Evolutionary conservation across 1,284 basidiomycete genomes (phyloP), one percentile per base, ranked within the genome.

Genomic region (Megacollybia platyphylla): DNA sequence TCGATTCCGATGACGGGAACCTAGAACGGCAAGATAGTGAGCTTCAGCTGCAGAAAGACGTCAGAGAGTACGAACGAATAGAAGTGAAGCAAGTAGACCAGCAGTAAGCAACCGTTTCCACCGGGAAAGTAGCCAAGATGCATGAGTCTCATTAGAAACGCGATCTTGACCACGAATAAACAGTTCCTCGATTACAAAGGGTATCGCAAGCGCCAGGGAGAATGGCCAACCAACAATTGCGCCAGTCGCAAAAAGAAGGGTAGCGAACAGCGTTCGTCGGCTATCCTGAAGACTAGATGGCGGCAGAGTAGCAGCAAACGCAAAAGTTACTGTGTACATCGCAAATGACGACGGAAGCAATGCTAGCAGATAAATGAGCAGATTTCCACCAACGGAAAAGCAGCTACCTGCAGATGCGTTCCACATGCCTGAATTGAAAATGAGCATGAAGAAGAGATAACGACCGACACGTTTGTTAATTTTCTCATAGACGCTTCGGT

Each of bases 181-280:
- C 11, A 97, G 65, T 59, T 97, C 90, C 58, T 98, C 96, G 44
- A 90, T 57, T 2, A 96, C 79, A 53, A 94, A 96, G 0, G 96
- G 96, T 9, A 94, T 59, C 0, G 88, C 78, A 4, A 97, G 68
- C 0, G 88, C 79, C 2, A 92, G 70, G 7, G 87, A 74, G 58
- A 97, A 99, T 1, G 96, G 96, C 96, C 96, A 98, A 11, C 94
- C 96, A 29, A 94, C 71, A 39, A 98, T 76, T 2, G 83, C 89
- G 3, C 90, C 93, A 2, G 80, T 58, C 1, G 88, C 89, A 55
- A 93, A 89, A 34, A 71, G 64, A 24, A 86, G 47, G 0, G 85
- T 87, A 0, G 87, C 76, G 11, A 68, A 59, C 10, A 79, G 59
- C 2, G 80, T 79, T 44, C 86, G 68, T 42, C 62, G 62, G 48